Conservation (phyloP, 495 filamentous ascomycete genomes). For the Aspergillus sparsus region DNA sequence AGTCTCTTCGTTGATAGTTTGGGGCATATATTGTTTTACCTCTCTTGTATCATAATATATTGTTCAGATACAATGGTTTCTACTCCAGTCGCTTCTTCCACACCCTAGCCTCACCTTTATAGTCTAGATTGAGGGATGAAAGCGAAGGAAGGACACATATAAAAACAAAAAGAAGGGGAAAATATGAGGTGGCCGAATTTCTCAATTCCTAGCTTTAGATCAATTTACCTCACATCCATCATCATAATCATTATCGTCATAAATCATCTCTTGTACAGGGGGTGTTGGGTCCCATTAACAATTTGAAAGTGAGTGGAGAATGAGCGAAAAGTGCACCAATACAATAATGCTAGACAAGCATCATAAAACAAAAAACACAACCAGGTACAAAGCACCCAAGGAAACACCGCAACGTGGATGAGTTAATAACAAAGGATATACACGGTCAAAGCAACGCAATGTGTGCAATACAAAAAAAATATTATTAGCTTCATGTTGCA, state of each 20-base stretch:
- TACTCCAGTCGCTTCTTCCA: no score
- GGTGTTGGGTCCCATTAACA: background rate
- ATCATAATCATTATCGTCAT: conserved; percentile 23
- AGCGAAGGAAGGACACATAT: background rate
- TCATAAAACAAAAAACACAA: conserved; percentile 8
- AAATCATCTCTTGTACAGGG: background rate
- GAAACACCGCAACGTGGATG: background rate
- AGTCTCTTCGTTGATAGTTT: no score
- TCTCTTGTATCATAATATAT: no score
- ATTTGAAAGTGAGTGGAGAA: background rate
- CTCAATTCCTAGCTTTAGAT: conserved; percentile 42
- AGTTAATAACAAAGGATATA: background rate
- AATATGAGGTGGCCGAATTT: conserved; percentile 49
- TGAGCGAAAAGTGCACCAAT: background rate
- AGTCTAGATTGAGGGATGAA: background rate
- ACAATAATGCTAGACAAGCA: background rate
- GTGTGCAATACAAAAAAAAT: background rate
- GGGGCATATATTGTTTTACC: no score
- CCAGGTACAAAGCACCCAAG: background rate
- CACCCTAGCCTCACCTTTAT: no score
- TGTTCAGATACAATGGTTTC: no score
- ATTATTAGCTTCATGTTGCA: background rate
- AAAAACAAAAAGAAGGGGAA: background rate
- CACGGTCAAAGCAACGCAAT: background rate
- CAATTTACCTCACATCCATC: conserved; percentile 23